Evolutionary conservation across 164 flowering plant species (phyloP).

Genomic region (Vitis labrusca): DNA sequence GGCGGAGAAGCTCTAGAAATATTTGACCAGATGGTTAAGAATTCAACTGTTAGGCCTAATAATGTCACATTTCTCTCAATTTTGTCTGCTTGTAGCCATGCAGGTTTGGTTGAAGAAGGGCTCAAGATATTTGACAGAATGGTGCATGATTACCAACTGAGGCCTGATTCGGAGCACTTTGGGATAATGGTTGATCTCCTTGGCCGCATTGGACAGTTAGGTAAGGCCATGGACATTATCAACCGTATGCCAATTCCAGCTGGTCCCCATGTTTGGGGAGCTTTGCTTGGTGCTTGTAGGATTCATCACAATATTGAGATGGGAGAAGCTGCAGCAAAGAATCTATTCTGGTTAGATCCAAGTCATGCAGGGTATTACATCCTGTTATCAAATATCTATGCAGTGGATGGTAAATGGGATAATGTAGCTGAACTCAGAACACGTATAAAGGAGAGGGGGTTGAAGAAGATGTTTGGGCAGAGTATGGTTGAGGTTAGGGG

Average conservation of each 20-base stretch:
- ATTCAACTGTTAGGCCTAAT: conserved; percentile 39
- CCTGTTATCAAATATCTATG: conserved; percentile 53
- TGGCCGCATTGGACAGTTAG: conserved; percentile 49
- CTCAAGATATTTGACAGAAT: conserved; percentile 39
- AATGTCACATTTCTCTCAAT: conserved; percentile 51
- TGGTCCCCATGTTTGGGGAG: conserved; percentile 56
- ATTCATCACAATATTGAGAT: conserved; percentile 40
- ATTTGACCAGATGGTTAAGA: conserved; percentile 37
- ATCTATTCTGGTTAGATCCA: conserved; percentile 37
- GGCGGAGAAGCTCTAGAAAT: conserved; percentile 42
- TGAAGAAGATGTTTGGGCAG: conserved; percentile 38
- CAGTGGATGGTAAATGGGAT: conserved; percentile 44
- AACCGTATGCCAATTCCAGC: conserved; percentile 31
- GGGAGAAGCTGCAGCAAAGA: conserved; percentile 47
- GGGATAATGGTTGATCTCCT: conserved; percentile 58
- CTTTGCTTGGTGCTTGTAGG: conserved; percentile 58
- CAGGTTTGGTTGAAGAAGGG: conserved; percentile 55
- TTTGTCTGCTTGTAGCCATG: conserved; percentile 59
- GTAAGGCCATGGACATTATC: conserved; percentile 43
- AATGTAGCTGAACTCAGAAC: conserved; percentile 30
- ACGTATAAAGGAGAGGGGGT: conserved; percentile 28
- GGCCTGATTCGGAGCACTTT: conserved; percentile 48
- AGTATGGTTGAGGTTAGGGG: conserved; percentile 38
- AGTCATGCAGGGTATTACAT: conserved; percentile 50
- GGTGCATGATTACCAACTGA: conserved; percentile 28